Conservation (phyloP, 345 rosid genomes). For the Gossypioides kirkii region DNA sequence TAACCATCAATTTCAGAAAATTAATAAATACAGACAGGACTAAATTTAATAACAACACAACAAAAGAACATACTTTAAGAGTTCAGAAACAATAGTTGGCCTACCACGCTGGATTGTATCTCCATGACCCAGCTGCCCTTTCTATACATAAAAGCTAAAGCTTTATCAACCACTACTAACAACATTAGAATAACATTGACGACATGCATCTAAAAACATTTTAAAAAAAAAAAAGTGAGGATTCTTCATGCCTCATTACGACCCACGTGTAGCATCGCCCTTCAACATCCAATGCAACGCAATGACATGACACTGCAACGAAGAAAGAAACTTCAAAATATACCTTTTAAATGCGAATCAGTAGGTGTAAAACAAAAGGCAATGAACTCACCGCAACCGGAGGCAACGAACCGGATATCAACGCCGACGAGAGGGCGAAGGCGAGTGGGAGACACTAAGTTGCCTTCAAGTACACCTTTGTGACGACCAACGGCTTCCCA, state of each 20-base stretch:
- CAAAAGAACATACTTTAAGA: conserved; percentile 55
- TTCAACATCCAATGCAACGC: conserved; percentile 91
- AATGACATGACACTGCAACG: conserved; percentile 77
- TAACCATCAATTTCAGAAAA: background rate
- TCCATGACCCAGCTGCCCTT: conserved; percentile 96
- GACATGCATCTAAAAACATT: background rate
- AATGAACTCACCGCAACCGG: conserved; percentile 67
- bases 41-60: background rate
- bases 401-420: conserved; percentile 70
- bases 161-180: conserved; percentile 11
- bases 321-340: background rate
- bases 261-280: conserved; percentile 98
- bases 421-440: conserved; percentile 84
- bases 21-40: background rate
- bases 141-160: conserved; percentile 47
- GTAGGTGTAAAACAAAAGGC: background rate
- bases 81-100: conserved; percentile 87
- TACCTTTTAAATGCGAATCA: too few relatives aligned
- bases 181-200: background rate
- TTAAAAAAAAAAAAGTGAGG: background rate
- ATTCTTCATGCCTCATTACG: conserved; percentile 70
- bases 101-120: conserved; percentile 85
- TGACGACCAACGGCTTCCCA: conserved; percentile 74
- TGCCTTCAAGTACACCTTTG: conserved; percentile 60
- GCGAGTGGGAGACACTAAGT: conserved; percentile 84